Evolutionary conservation across 257 asterid genomes (phyloP).

Genomic region (Ophiorrhiza pumila): DNA sequence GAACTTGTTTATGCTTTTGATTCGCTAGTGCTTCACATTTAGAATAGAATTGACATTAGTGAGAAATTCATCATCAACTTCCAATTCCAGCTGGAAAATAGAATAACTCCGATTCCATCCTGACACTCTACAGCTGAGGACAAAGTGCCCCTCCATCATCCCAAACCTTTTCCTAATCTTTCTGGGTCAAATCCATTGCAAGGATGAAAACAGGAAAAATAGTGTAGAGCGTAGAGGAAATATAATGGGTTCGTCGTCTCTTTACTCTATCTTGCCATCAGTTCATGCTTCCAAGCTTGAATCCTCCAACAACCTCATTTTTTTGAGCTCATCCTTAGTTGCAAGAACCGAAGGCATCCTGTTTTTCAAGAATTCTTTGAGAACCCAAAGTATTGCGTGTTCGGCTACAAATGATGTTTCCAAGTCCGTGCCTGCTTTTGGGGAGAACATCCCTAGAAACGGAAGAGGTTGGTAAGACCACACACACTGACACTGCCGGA

Average conservation of each 20-base stretch:
- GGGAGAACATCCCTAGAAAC: slow-evolving; percentile 35
- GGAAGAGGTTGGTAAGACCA: neutral
- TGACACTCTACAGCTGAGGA: neutral
- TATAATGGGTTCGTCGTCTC: slow-evolving; percentile 37
- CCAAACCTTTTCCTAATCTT: neutral
- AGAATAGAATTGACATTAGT: no score
- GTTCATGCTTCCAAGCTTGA: slow-evolving; percentile 28
- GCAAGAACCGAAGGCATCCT: slow-evolving; percentile 19
- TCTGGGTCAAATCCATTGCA: neutral
- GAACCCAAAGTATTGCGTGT: slow-evolving; percentile 25
- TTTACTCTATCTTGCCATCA: slow-evolving; percentile 31
- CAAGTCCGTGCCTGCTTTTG: slow-evolving; percentile 24
- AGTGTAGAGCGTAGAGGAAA: neutral
- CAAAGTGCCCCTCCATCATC: neutral
- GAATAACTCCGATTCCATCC: neutral
- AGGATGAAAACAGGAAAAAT: neutral
- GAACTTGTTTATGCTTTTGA: no score
- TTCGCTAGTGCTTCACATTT: no score
- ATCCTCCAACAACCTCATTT: slow-evolving; percentile 28
- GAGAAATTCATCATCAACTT: no score
- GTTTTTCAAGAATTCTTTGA: slow-evolving; percentile 17
- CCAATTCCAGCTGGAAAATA: no score
- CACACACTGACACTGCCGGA: no score
- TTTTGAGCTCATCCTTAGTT: slow-evolving; percentile 8
- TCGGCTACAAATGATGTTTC: slow-evolving; percentile 39